These are phyloP conservation scores for Plasmodium vinckei DNA, from an alignment of 169 alveolate genomes.

Conservation along the genomic window DNA sequence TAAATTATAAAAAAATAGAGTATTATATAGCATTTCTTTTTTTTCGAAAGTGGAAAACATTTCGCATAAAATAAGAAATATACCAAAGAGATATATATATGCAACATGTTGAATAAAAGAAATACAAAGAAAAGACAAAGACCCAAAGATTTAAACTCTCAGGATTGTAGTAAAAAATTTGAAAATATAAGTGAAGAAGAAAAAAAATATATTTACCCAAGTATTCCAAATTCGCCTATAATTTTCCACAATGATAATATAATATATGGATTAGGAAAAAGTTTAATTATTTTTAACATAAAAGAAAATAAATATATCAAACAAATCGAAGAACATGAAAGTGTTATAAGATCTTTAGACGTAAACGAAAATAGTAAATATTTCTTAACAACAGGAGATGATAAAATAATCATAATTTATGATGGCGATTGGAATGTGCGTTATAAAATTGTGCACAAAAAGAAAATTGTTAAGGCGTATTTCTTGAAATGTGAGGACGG, in stretches of 20 bases:
- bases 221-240: slow-evolving; percentile 58
- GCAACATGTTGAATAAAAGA: too few relatives aligned
- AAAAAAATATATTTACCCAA: slow-evolving; percentile 56
- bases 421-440: slow-evolving; percentile 37
- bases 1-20: too few relatives aligned
- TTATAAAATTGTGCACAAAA: slow-evolving; percentile 46
- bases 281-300: slow-evolving; percentile 27
- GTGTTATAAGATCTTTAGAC: slow-evolving; percentile 62
- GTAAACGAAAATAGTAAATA: slow-evolving; percentile 13
- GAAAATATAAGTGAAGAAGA: slow-evolving; percentile 19
- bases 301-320: slow-evolving; percentile 55
- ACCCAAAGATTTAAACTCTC: background rate
- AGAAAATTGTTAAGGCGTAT: slow-evolving; percentile 62
- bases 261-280: slow-evolving; percentile 59
- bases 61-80: background rate
- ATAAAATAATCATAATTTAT: slow-evolving; percentile 52
- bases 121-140: slow-evolving; percentile 13
- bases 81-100: background rate
- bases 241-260: slow-evolving; percentile 23
- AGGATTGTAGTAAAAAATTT: slow-evolving; percentile 1
- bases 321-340: slow-evolving; percentile 39
- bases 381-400: slow-evolving; percentile 70
- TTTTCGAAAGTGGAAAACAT: background rate
- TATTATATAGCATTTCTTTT: too few relatives aligned
- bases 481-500: slow-evolving; percentile 25